Conservation (phyloP, 192 early-diverging fungal genomes). For the Phycomyces blakesleeanus region DNA sequence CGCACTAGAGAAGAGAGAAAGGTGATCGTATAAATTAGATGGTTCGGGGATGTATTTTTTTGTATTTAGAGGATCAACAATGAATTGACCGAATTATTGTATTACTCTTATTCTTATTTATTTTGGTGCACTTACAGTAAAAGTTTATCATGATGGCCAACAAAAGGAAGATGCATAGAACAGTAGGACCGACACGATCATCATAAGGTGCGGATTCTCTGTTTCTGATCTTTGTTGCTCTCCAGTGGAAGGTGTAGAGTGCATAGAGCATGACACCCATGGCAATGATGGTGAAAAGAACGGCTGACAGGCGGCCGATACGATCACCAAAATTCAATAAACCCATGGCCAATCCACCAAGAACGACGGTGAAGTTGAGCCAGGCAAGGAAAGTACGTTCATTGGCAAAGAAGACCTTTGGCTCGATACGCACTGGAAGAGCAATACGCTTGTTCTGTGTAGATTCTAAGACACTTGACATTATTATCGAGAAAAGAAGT, state of each 20-base stretch:
- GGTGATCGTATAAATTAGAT: not conserved
- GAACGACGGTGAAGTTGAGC: conserved; percentile 78
- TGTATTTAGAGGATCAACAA: too few species aligned
- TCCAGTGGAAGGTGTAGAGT: conserved; percentile 73
- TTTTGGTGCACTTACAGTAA: conserved; percentile 48
- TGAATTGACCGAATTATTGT: too few species aligned
- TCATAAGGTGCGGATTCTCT: conserved; percentile 78
- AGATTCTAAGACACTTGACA: conserved; percentile 6
- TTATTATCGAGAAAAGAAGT: not conserved
- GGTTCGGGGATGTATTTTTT: too few species aligned
- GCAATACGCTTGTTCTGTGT: conserved; percentile 60
- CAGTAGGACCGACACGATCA: conserved; percentile 68
- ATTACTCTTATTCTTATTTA: not conserved
- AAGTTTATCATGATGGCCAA: conserved; percentile 71
- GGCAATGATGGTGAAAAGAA: conserved; percentile 53
- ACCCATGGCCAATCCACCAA: conserved; percentile 74
- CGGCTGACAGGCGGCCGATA: conserved; percentile 52
- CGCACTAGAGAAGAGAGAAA: not conserved
- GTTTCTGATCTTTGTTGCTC: conserved; percentile 71
- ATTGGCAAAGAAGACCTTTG: conserved; percentile 94
- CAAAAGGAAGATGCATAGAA: conserved; percentile 65
- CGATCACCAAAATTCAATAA: conserved; percentile 80
- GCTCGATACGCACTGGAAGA: conserved; percentile 74
- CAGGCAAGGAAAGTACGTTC: conserved; percentile 90
- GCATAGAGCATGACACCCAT: conserved; percentile 80